Evolutionary conservation across 768 basidiomycete species (phyloP), one percentile per base, ranked within the genome.

Genomic region (Lactarius sp.): DNA sequence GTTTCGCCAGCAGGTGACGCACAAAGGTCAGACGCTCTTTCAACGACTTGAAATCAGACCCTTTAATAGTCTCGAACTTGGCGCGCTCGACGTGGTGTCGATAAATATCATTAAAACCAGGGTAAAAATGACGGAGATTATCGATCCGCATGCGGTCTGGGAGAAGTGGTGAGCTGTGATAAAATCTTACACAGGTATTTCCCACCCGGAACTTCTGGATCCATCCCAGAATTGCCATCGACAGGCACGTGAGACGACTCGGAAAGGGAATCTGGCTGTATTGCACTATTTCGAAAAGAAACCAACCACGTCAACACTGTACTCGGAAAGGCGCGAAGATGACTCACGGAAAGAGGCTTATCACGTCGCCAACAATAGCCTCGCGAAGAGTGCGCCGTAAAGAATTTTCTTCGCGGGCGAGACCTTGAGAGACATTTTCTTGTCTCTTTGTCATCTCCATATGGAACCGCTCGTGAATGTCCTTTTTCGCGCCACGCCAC

Each of bases 321-420:
- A 36, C 12, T 31, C n/a, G 18, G 10, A 37, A 16, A 20, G 27
- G 1, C 34, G 4, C 7, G 7, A 46, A 22, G 18, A 22, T 10
- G 42, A 60, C 52, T 2, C 18, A 63, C 62, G 62, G 62, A 31
- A 62, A 62, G 6, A 52, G 8, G 2, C 6, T 33, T 0, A 47
- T n/a, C 12, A 62, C 62, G 0, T 52, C 34, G 4, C 10, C 36
- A 13, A 54, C 44, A 6, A 63, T 18, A 7, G 10, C 44, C 1
- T 52, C 52, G 4, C 51, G 62, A 34, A 63, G 56, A 20, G 13
- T n/a, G 6, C 34, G 18, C 20, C 5, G 6, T n/a, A 63, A 34
- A 1, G 44, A 12, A 13, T 13, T 6, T 5, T 46, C 44, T 14
- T 22, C 18, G 5, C 46, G 12, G 0, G 0, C 0, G 1, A 61